Evolutionary conservation across 306 rosid species (phyloP), one percentile per base, ranked within the genome.

Genomic region (Medicago lupulina): DNA sequence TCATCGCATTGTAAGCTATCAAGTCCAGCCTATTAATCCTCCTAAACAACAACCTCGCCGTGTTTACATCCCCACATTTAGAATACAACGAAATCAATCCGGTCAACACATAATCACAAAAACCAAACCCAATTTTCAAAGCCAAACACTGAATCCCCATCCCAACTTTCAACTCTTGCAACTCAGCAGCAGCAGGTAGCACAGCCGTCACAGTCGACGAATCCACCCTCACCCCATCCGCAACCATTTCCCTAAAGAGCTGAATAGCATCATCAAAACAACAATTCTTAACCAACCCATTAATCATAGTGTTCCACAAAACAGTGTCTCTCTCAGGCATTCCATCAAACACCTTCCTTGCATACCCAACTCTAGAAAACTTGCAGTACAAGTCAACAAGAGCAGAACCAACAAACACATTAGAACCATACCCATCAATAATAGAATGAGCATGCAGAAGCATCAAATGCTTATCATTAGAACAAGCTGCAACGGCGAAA

Each of bases 51-150:
- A 77, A 71, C 85, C 85, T 89, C 1, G 92, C 96, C 1, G 61
- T 75, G 47, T 71, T 60, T 25, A 87, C 76, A 79, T 88, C 82
- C 75, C 85, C 90, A 47, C 96, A 90, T 80, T 95, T 95, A 8
- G 98, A 85, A 74, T 89, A 90, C 83, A 95, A 68, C 1, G 98
- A 92, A 79, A 92, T 81, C 87, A 95, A 89, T 53, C 97, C 98
- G 0, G 98, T 95, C 44, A 88, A 39, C 63, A 90, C 93, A 63
- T 84, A 84, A 63, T 28, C 87, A 84, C 85, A 88, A 70, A 46
- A 75, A 75, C 87, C 84, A 81, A 88, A 84, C 68, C 96, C 98
- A 3, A 71, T 38, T 78, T 95, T 95, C 73, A 87, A 66, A 81
- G 91, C 88, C 76, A 92, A 71, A 44, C 93, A 83, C 44, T 95